Base-by-base conservation (phyloP, 306 rosid genomes). In the Sicyos edulis region DNA sequence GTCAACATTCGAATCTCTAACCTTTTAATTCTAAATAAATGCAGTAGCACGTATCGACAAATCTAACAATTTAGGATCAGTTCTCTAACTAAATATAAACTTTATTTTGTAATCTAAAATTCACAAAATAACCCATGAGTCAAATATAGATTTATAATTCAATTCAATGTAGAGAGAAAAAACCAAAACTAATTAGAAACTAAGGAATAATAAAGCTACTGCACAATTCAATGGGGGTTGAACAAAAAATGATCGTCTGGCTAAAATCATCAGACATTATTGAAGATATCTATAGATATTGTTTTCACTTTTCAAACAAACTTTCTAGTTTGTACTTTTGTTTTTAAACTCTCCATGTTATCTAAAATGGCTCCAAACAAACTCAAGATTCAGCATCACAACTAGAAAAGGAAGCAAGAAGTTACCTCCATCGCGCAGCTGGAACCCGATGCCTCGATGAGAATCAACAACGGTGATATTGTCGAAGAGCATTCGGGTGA, bases 351-450 rank as follows among this genome's bases (percentile, higher is more conserved):
- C 56, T 7, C 65, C 34, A 61, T 62, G 45, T 29, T 3, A 14
- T 15, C 6, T 29, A 61, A 15, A 61, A 32, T 32, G 47, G 47
- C 20, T 32, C 13, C 19, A 14, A 59, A 58, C 12, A 13, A 14
- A 1, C 44, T 59, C 0, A 13, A 59, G 65, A 13, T 14, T 13
- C 17, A 26, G 45, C 50, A 62, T 32, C 24, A 34, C 49, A 52
- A 26, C 49, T 16, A 29, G 8, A 40, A 51, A 19, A 12, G 58
- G 1, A 57, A 55, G 16, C 5, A 50, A 19, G 60, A 71, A 4
- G 29, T 73, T 79, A 90, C 98, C 98, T 83, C 98, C 98, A 71
- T 92, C 98, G 1, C 98, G 96, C 44, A 92, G 91, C 84, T 92
- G 98, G 64, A 92, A 82, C 9, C 75, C 98, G 62, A 92, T 76